These are phyloP conservation scores for Pontederia crassipes DNA, from an alignment of 176 grass and related monocot species.

Conservation along the genomic window DNA sequence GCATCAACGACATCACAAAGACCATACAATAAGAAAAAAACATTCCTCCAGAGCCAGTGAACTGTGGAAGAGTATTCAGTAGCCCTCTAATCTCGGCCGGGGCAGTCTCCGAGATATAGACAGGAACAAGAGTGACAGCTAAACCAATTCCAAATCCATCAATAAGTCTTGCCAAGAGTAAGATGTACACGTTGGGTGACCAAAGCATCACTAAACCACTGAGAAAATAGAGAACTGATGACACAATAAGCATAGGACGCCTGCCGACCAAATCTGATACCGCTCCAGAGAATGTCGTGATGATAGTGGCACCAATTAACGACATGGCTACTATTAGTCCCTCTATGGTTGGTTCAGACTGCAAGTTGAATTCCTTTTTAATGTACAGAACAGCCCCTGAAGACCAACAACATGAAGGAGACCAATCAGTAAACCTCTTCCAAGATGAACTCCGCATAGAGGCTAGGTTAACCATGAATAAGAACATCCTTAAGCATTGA, in stretches of 20 bases:
- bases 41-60: constrained; percentile 78
- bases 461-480: too few species aligned
- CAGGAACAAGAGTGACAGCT: constrained; percentile 65
- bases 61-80: constrained; percentile 74
- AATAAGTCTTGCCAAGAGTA: constrained; percentile 62
- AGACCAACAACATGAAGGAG: not conserved
- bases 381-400: constrained; percentile 86
- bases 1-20: constrained; percentile 68
- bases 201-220: constrained; percentile 74
- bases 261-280: constrained; percentile 68
- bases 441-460: too few species aligned
- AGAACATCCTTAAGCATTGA: too few species aligned
- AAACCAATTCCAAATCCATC: constrained; percentile 74
- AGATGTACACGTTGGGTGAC: constrained; percentile 71
- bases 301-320: constrained; percentile 71
- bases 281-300: constrained; percentile 69
- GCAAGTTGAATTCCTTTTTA: constrained; percentile 69
- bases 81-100: constrained; percentile 66
- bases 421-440: too few species aligned
- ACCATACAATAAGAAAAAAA: constrained; percentile 90
- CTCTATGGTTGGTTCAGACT: constrained; percentile 58
- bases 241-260: constrained; percentile 60
- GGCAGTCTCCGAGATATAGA: constrained; percentile 86
- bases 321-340: constrained; percentile 84
- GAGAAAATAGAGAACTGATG: constrained; percentile 59